Base-by-base conservation (phyloP, 192 early-diverging fungal species). In the Coemansia sp. region DNA sequence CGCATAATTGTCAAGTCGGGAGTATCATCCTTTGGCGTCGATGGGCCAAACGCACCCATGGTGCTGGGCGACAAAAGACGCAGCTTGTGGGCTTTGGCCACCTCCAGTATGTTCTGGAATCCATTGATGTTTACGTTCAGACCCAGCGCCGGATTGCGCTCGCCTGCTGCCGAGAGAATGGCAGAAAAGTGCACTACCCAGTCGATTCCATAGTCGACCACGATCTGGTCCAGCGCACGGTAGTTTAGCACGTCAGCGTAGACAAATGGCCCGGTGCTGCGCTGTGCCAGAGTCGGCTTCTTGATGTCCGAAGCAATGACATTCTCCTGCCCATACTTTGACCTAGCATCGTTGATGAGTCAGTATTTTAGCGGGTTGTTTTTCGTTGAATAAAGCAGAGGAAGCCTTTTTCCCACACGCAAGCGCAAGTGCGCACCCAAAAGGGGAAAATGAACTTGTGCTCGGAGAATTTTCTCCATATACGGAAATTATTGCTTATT, bases 141-240 rank as follows among this genome's bases (percentile, higher is more conserved):
- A 2, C 82, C 85, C 32, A 77, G 60, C 5, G 80, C 68, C 0
- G 81, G 80, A 44, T 84, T 82, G 59, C 80, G 79, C 49, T 86
- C 85, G n/a, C 82, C 85, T 6, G 84, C 85, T 8, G 85, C 85
- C n/a, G 80, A 82, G 15, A 86, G 72, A 20, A 86, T 53, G 23
- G 85, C 85, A n/a, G 82, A 83, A 60, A 83, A 82, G 42, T 86
- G 83, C n/a, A 86, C 80, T 14, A 86, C 53, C 85, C 83, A 84
- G 66, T 82, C 82, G 66, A 86, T 82, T 20, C 81, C 80, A 47
- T 81, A 76, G 60, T 86, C 81, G 18, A 84, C 85, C 18, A 83
- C 76, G 14, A 86, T 80, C 37, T 81, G 69, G 55, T 86, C 85
- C n/a, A 86, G 66, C 26, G 81, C 64, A 17, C 74, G 66, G 58